A percentile compares a stretch with the other conserved stretches of the same genome.
These are phyloP conservation scores for Boletellus deceptivus DNA, from an alignment of 1,284 basidiomycete genomes.

Conservation along the genomic window DNA sequence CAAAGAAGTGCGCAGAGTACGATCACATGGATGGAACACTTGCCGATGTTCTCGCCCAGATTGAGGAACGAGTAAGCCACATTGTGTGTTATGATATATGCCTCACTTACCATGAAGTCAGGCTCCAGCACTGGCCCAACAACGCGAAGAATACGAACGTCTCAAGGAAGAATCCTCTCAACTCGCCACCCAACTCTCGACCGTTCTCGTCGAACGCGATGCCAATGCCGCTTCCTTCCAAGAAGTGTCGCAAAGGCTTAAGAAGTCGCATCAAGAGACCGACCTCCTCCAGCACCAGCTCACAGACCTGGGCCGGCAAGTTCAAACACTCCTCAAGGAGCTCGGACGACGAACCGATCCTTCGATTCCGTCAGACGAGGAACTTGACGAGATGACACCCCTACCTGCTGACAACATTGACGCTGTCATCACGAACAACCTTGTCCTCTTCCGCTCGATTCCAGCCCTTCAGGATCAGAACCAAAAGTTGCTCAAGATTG, in stretches of 20 bases:
- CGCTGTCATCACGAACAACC: constrained; percentile 82
- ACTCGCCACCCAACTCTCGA: constrained; percentile 76
- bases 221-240: constrained; percentile 45
- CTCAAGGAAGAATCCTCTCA: constrained; percentile 75
- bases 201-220: constrained; percentile 70
- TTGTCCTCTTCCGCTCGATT: constrained; percentile 87
- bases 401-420: constrained; percentile 61
- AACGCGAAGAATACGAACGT: constrained; percentile 82
- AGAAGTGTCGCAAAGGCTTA: constrained; percentile 61
- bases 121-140: constrained; percentile 86
- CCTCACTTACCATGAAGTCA: constrained; percentile 33
- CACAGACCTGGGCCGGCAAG: constrained; percentile 84
- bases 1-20: constrained; percentile 75
- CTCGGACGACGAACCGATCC: constrained; percentile 82
- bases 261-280: constrained; percentile 66
- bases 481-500: constrained; percentile 80
- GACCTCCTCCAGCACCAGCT: constrained; percentile 74
- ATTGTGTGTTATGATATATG: not conserved
- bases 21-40: constrained; percentile 79
- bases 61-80: constrained; percentile 78
- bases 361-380: constrained; percentile 68
- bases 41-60: constrained; percentile 73
- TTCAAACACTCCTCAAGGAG: constrained; percentile 77
- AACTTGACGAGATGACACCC: constrained; percentile 53
- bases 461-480: constrained; percentile 87